Evolutionary conservation across 306 rosid species (phyloP).

Genomic region (Aeschynomene evenia): DNA sequence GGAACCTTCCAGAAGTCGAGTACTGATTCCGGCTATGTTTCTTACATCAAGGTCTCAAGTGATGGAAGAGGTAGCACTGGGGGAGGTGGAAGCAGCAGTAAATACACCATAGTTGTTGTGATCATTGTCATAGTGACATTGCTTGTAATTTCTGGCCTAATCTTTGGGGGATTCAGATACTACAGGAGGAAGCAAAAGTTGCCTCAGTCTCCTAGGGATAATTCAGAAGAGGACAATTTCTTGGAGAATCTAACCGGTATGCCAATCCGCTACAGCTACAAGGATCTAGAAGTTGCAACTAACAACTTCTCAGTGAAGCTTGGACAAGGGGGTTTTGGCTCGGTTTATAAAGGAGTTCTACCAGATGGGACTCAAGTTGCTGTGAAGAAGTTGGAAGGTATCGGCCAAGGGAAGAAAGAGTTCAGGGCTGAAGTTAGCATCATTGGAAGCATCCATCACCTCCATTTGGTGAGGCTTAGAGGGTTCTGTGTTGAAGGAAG

Average conservation of each 20-base stretch:
- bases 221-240: conserved; percentile 87
- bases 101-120: conserved; percentile 48
- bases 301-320: conserved; percentile 73
- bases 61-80: conserved; percentile 34
- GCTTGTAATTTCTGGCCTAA: conserved; percentile 47
- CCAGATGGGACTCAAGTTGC: conserved; percentile 77
- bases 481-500: conserved; percentile 90
- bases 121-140: conserved; percentile 50
- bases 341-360: conserved; percentile 76
- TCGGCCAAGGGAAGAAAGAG: conserved; percentile 95
- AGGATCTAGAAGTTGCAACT: conserved; percentile 76
- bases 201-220: conserved; percentile 46
- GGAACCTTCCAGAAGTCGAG: conserved; percentile 67
- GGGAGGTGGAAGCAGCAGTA: conserved; percentile 39
- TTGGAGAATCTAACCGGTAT: conserved; percentile 67
- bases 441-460: conserved; percentile 93
- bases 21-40: conserved; percentile 51
- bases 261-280: conserved; percentile 74
- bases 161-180: conserved; percentile 52
- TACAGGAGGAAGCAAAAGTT: conserved; percentile 41
- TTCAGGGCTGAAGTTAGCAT: conserved; percentile 94
- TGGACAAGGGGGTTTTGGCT: conserved; percentile 93
- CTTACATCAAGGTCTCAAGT: conserved; percentile 62
- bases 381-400: conserved; percentile 83
- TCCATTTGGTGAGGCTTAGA: conserved; percentile 70